Percentiles rank a stretch among this genome's conserved stretches.
Conservation (phyloP, 73 alveolate genomes). For the Paramecium pentaurelia region DNA sequence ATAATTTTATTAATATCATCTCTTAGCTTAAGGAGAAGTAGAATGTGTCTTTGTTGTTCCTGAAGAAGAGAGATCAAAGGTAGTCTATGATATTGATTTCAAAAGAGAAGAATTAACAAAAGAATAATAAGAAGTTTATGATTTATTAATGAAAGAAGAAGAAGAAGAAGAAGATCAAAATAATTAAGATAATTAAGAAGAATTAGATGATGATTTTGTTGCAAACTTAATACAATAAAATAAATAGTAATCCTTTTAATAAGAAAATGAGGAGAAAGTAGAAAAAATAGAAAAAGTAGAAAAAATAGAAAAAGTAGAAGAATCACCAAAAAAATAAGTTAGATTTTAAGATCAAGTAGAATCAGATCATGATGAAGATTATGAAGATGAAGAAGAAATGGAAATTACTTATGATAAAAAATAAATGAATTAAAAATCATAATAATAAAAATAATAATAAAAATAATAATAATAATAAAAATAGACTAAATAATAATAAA, state of each 20-base stretch:
- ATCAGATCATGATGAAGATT: neutral
- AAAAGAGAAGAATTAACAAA: neutral
- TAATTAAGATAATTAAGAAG: neutral
- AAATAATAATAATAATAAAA: neutral
- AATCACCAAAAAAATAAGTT: neutral
- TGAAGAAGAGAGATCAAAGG: neutral
- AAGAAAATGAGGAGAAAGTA: neutral
- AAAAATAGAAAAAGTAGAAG: neutral
- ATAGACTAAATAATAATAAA: neutral
- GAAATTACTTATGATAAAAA: conserved; percentile 7
- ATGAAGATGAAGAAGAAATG: neutral
- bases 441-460: neutral
- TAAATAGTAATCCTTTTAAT: neutral
- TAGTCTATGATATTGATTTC: neutral
- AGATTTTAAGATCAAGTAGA: neutral
- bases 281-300: neutral
- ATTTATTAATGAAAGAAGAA: neutral
- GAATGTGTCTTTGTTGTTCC: neutral
- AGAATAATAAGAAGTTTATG: neutral
- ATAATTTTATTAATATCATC: neutral
- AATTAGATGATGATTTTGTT: neutral
- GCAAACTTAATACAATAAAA: neutral
- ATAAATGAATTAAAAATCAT: neutral
- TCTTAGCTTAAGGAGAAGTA: neutral
- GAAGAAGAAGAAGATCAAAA: neutral